Evolutionary conservation across 2,329 filamentous ascomycete species (phyloP), one percentile per base, ranked within the genome.

Genomic region (Zasmidium citrigriseum): DNA sequence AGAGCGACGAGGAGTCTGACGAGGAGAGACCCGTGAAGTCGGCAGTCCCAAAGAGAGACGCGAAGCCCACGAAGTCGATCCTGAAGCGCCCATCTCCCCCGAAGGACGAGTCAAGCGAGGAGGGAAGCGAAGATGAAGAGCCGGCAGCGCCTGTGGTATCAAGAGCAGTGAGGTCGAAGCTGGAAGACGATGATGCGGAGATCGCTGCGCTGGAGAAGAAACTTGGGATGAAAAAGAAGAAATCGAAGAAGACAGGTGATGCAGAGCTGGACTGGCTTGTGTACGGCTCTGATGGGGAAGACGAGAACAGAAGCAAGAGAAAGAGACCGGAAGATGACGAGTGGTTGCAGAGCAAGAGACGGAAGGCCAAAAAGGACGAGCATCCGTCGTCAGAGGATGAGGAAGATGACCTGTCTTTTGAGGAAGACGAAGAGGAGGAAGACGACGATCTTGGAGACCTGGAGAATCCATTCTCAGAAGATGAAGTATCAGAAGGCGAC

Each of bases 131-230:
- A 46, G 53, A 56, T 23, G 55, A 57, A 20, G 59, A 50, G 10
- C 47, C 38, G 9, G 44, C 49, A 10, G 58, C 54, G 12, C 48
- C 49, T 5, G 47, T 55, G 34, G 49, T 65, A 5, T 52, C 67
- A 34, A 55, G 59, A 41, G 59, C 63, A 20, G 67, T 63, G 10
- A 69, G 66, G 50, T 63, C 87, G 2, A 86, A 84, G 65, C 78
- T 97, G 3, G 87, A 85, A 0, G 81, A 90, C 61, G 93, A 99
- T 58, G 92, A 98, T 69, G 90, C 87, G 1, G 91, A 96, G 67
- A 98, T 99, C 66, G 88, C 89, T 20, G 87, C 87, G 2, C 78
- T 97, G 27, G 95, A 99, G 77, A 92, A 88, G 73, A 96, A 90
- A 69, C 78, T 99, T 2, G 93, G 95, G 0, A 82, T 97, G 29